Base-by-base conservation (phyloP, 257 asterid species). In the Penstemon eatonii region DNA sequence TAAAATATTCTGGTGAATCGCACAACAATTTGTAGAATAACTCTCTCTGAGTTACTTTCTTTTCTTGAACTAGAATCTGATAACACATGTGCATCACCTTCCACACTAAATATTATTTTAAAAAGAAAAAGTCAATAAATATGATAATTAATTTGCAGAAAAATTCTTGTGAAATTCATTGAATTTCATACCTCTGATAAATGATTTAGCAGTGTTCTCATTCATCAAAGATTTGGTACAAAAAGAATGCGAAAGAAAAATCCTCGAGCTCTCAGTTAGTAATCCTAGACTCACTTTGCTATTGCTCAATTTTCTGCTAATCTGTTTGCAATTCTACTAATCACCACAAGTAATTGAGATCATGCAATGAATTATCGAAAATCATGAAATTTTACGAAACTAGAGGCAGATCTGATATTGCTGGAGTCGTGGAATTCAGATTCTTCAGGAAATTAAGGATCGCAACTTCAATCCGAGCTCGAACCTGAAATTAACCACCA, bases 51-150 rank as follows among this genome's bases (percentile, higher is more conserved):
- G 97, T 93, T 42, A 93, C 94, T 81, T 79, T 87, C 80, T 90
- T 93, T 67, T 85, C 92, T 69, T 84, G 86, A 49, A 74, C 82
- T 81, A 90, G 75, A 71, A 87, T 82, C 77, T 83, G 86, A 69
- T 90, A 84, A 68, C 96, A 88, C 86, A 88, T 90, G 66, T 84
- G 96, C 99, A 93, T 93, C 66, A 80, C 88, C 86, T 90, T 93
- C 99, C 99, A 93, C 65, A 93, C 97, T 93, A 25, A 25, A 25
- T 71, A 18, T 40, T 25, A 66, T 69, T 51, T 12, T 56, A 54
- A 70, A 56, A 50, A 39, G 3, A 50, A 39, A 19, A 65, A 59
- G 37, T 63, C 56, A 64, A 61, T 4, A 36, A 37, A n/a, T 18
- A 36, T 6, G 6, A 65, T 6, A 49, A 67, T 12, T 6, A 49